Base-by-base conservation (phyloP, 768 basidiomycete species). In the Xerocomus potaroensis region DNA sequence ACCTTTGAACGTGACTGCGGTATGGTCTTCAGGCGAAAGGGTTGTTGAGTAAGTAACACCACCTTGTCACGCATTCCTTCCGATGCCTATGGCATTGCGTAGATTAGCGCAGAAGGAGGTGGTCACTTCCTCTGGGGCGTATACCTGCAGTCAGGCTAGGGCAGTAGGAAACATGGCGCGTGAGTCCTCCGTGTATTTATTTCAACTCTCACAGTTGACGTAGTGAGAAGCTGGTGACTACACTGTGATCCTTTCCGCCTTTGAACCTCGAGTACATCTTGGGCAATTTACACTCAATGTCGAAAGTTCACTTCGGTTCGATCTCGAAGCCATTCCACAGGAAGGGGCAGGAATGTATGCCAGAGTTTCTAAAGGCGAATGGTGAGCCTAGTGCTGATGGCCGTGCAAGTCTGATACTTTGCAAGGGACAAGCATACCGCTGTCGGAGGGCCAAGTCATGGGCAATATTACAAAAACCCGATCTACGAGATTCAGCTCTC, bases 291-390 rank as follows among this genome's bases (percentile, higher is more conserved):
- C 71, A 1, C 63, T 96, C 21, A 73, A 72, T 19, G 66, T 91
- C 3, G 79, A 87, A 41, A 79, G 84, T 46, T 77, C 81, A 1
- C 61, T 64, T 47, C 73, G 78, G 1, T 74, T 93, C 42, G 79
- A 83, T 15, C 50, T 96, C 19, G 69, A 69, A 40, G 54, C 79
- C 0, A 84, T 96, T 19, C 80, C 84, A 0, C 79, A 84, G 47
- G 95, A 98, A 68, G 93, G 91, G 0, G 90, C 92, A 0, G 94
- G 93, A 0, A 90, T 96, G 91, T 95, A 85, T 61, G 68, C 67
- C 18, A 84, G 87, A 54, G 60, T 72, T 0, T 55, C 85, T 2
- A 75, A 70, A n/a, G 91, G 90, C 4, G 67, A 72, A 31, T 98
- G 94, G 94, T 89, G 50, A 42, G 78, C 34, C 29, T 14, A 36